Evolutionary conservation across 169 alveolate species (phyloP).

Genomic region (Eimeria maxima): DNA sequence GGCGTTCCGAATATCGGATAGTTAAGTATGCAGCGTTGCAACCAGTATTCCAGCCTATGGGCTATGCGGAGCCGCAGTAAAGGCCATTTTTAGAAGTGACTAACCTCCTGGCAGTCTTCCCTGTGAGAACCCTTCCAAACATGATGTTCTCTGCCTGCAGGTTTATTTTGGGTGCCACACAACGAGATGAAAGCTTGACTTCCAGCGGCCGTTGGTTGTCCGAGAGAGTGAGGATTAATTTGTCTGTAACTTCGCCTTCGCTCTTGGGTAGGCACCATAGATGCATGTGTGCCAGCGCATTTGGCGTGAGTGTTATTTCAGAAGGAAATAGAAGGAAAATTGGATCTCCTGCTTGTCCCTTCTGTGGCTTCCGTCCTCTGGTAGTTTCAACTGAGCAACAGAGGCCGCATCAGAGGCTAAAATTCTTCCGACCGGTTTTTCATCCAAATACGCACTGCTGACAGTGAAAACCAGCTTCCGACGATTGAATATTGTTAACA

Average conservation of each 20-base stretch:
- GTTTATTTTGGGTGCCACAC: slow-evolving; percentile 95
- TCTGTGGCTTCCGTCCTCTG: slow-evolving; percentile 24
- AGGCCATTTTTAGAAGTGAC: neutral
- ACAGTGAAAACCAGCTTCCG: neutral
- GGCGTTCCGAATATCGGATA: neutral
- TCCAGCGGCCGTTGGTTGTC: slow-evolving; percentile 96
- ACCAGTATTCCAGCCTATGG: neutral
- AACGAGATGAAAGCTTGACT: slow-evolving; percentile 91
- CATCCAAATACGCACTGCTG: neutral
- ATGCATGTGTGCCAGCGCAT: slow-evolving; percentile 92
- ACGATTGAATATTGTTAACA: neutral
- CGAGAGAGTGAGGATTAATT: slow-evolving; percentile 91
- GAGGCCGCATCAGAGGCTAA: neutral
- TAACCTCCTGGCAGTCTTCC: slow-evolving; percentile 84
- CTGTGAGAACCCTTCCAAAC: slow-evolving; percentile 94
- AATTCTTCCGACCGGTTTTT: neutral
- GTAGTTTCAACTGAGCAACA: slow-evolving; percentile 53
- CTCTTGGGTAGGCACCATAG: slow-evolving; percentile 96
- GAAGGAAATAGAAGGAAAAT: slow-evolving; percentile 93
- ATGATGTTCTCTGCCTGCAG: slow-evolving; percentile 92
- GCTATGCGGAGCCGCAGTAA: neutral
- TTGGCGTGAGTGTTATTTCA: slow-evolving; percentile 89
- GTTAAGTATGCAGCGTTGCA: neutral
- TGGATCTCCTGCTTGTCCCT: slow-evolving; percentile 32
- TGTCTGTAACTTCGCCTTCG: slow-evolving; percentile 92